Base-by-base conservation (phyloP, 306 rosid species). In the Quercus parvula region DNA sequence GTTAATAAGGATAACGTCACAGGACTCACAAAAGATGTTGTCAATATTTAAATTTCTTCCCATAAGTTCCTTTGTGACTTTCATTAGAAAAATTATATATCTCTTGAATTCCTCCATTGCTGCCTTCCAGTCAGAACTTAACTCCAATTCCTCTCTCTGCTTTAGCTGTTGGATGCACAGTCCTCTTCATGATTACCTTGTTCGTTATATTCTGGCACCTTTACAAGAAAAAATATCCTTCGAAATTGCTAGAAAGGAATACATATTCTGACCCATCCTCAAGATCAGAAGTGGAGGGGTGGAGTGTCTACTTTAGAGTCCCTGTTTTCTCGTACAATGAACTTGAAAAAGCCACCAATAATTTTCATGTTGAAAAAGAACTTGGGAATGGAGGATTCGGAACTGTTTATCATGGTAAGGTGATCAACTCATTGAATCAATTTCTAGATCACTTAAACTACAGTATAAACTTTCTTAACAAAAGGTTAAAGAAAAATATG, bases 321-420 rank as follows among this genome's bases (percentile, higher is more conserved):
- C 79, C 79, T 4, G 78, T 87, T 69, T 85, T 85, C 56, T 41
- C 87, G 33, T 87, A 82, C 59, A 31, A 1, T 2, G 90, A 85
- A 64, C 87, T 87, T 6, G 70, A 64, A 64, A 73, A 75, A 74
- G 88, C 90, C 15, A 87, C 90, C 5, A 64, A 87, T 44, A 83
- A 85, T 19, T 87, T 87, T 54, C 78, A 82, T 59, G 28, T 31
- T 17, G 81, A 74, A 17, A 87, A 9, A n/a, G 85, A 82, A 55
- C 87, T 87, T 73, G 35, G 90, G 58, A 85, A 85, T 14, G 90
- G 90, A 57, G 90, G 90, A 15, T 87, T 85, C 6, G 90, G 87
- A 81, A 74, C 87, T 44, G 51, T 44, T 44, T 44, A 44, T 10
- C 51, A 44, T 44, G 51, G 51, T 93, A 72, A 61, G 82, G 15